Conservation (phyloP, 1,139 yeast genomes). For the Arxiozyma bovina region DNA sequence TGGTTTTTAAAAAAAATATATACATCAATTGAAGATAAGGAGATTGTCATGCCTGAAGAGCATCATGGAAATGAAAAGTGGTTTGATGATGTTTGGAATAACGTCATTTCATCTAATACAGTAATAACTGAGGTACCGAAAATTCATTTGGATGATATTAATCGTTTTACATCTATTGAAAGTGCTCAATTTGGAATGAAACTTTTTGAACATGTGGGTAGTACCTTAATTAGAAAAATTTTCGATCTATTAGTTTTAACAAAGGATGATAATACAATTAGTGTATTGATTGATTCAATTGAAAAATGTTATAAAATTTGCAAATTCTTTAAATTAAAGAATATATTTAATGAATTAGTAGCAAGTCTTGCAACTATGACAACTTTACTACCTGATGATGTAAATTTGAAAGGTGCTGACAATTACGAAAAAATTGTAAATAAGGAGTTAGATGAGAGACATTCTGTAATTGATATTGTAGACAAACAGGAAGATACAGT, state of each 20-base stretch:
- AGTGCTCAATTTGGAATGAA: slow-evolving; percentile 53
- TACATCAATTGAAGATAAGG: slow-evolving; percentile 69
- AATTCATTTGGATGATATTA: slow-evolving; percentile 23
- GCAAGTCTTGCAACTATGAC: slow-evolving; percentile 57
- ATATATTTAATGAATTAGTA: slow-evolving; percentile 56
- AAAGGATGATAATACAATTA: slow-evolving; percentile 78
- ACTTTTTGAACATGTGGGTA: slow-evolving; percentile 55
- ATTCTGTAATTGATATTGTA: slow-evolving; percentile 35
- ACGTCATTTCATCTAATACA: slow-evolving; percentile 50
- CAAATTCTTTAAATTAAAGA: slow-evolving; percentile 50
- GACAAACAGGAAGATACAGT: slow-evolving; percentile 43
- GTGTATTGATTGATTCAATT: slow-evolving; percentile 76
- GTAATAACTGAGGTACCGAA: slow-evolving; percentile 29
- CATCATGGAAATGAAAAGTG: slow-evolving; percentile 78
- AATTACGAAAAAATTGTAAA: neutral
- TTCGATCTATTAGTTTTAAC: slow-evolving; percentile 77
- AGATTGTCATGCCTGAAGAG: slow-evolving; percentile 96
- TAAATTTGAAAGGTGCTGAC: neutral
- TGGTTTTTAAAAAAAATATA: slow-evolving; percentile 81
- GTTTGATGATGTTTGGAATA: slow-evolving; percentile 93
- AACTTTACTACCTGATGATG: slow-evolving; percentile 30
- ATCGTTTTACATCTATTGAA: slow-evolving; percentile 26
- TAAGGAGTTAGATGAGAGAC: neutral
- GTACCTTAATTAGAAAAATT: slow-evolving; percentile 56
- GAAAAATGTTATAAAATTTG: slow-evolving; percentile 81